phyloP scores from a whole-genome alignment of 495 filamentous ascomycete species.

The Xylaria sp. region DNA sequence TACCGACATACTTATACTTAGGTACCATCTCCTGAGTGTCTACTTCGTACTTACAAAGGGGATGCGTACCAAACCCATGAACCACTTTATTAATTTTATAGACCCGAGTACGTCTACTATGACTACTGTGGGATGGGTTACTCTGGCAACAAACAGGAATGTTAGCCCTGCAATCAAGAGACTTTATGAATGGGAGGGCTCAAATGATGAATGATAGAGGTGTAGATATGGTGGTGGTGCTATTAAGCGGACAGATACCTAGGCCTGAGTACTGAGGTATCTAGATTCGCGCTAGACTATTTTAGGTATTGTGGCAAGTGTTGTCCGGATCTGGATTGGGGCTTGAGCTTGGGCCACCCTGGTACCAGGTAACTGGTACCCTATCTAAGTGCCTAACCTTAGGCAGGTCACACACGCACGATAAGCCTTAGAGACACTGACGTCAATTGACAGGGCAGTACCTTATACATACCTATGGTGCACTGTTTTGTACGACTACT shows the following conservation, averaged over 20 bases:
- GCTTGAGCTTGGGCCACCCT: neutral
- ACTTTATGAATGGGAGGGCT: too few relatives aligned
- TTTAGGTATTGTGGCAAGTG: too few relatives aligned
- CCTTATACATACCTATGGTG: too few relatives aligned
- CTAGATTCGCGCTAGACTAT: too few relatives aligned
- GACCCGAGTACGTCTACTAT: neutral
- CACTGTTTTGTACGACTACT: neutral
- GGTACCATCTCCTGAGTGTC: too few relatives aligned
- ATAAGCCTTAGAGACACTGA: neutral
- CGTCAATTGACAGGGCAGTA: slow-evolving; percentile 7
- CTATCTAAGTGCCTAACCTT: too few relatives aligned
- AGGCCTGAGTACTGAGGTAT: too few relatives aligned
- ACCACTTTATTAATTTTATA: neutral
- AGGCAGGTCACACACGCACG: too few relatives aligned
- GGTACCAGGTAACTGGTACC: neutral
- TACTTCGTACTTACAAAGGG: neutral
- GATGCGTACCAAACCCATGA: neutral
- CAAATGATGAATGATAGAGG: too few relatives aligned
- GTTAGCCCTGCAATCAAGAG: neutral
- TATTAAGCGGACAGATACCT: too few relatives aligned
- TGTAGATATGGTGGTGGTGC: too few relatives aligned
- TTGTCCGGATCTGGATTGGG: neutral
- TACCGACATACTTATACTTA: neutral
- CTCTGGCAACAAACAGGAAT: neutral
- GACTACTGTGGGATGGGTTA: neutral